Percentiles rank a stretch among this genome's conserved stretches.
phyloP scores from a whole-genome alignment of 306 rosid species.

The Castanea crenata region DNA sequence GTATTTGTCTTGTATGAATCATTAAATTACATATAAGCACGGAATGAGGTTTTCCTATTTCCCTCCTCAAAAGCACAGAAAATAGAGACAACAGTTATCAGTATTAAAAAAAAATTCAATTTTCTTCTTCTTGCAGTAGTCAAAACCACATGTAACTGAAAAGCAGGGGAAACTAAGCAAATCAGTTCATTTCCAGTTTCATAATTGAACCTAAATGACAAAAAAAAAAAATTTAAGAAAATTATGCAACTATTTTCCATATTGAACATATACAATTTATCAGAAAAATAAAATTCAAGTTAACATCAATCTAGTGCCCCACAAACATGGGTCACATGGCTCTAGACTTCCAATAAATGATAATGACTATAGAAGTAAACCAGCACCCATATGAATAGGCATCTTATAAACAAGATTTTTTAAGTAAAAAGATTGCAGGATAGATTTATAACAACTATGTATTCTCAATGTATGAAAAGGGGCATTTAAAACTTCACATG shows the following conservation, averaged over 20 bases:
- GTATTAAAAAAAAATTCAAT: not conserved
- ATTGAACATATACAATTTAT: not conserved
- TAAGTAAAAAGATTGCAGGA: not conserved
- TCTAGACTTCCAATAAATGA: not conserved
- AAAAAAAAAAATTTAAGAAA: not conserved
- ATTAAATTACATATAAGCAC: not conserved
- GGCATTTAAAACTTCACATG: not conserved
- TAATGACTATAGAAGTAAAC: not conserved
- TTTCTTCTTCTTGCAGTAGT: not conserved
- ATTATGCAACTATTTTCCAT: not conserved
- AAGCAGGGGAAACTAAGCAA: not conserved
- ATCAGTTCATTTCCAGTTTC: not conserved
- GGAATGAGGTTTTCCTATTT: not conserved
- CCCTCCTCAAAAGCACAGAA: not conserved
- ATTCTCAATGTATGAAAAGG: not conserved
- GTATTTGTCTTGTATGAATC: not conserved
- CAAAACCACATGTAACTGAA: not conserved
- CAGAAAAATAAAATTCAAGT: not conserved
- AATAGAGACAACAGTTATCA: not conserved
- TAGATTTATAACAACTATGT: not conserved
- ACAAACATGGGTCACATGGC: not conserved
- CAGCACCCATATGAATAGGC: not conserved
- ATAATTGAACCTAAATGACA: not conserved
- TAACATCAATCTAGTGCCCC: not conserved
- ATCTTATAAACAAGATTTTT: not conserved